Conservation (phyloP, 306 rosid species). For the Trichosanthes truncata region DNA sequence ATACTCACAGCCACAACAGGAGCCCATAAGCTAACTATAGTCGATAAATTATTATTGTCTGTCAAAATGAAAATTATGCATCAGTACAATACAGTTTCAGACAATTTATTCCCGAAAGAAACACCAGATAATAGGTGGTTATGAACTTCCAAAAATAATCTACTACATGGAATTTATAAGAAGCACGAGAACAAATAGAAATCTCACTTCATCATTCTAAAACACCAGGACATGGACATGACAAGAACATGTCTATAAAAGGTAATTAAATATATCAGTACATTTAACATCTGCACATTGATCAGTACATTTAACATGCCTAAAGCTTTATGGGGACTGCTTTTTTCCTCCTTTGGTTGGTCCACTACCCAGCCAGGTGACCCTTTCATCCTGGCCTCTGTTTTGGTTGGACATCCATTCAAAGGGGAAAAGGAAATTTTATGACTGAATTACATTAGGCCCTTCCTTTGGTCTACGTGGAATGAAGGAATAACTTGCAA, state of each 20-base stretch:
- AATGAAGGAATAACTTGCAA: background rate
- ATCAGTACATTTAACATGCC: background rate
- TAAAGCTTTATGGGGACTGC: background rate
- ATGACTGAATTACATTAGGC: background rate
- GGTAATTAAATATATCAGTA: background rate
- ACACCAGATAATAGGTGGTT: background rate
- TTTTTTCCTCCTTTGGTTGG: background rate
- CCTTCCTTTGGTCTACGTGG: background rate
- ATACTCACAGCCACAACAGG: slow-evolving; percentile 95
- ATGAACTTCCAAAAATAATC: background rate
- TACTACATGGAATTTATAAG: background rate
- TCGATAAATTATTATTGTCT: slow-evolving; percentile 68
- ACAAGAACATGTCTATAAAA: background rate
- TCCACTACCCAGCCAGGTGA: background rate
- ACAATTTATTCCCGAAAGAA: background rate
- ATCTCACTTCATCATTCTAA: background rate
- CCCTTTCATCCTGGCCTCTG: background rate
- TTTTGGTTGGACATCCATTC: background rate
- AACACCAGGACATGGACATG: background rate
- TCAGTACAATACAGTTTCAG: background rate
- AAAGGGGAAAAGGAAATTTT: background rate
- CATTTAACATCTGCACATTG: background rate
- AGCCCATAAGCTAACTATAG: slow-evolving; percentile 78
- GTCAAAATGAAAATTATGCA: slow-evolving; percentile 23
- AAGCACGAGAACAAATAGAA: background rate